Evolutionary conservation across 306 rosid genomes (phyloP).

Genomic region (Senna tora): DNA sequence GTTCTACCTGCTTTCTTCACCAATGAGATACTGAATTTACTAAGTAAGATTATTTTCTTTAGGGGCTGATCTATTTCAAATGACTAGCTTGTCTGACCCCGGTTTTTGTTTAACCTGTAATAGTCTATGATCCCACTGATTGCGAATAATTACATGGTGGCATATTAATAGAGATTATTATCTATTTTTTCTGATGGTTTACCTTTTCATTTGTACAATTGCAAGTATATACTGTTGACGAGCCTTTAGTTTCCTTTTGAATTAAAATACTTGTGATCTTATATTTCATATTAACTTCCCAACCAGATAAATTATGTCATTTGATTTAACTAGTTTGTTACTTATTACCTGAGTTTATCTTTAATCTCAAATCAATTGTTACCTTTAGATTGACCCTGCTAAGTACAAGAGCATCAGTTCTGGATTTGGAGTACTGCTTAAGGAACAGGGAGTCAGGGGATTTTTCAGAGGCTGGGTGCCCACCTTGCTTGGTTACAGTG

Average conservation of each 20-base stretch:
- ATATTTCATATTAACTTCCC: background rate
- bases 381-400: slow-evolving; percentile 72
- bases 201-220: background rate
- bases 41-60: background rate
- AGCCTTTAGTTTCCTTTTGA: background rate
- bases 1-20: too few species aligned
- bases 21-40: slow-evolving; percentile 10
- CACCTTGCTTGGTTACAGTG: slow-evolving; percentile 84
- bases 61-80: background rate
- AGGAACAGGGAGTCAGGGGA: slow-evolving; percentile 85
- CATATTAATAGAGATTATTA: background rate
- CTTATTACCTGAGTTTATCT: background rate
- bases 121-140: background rate
- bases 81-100: background rate
- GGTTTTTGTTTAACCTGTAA: background rate
- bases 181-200: background rate
- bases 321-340: background rate
- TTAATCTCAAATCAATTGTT: background rate
- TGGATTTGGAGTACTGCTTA: slow-evolving; percentile 76
- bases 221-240: background rate
- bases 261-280: background rate
- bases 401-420: slow-evolving; percentile 77
- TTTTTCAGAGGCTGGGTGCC: slow-evolving; percentile 94
- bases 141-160: background rate
- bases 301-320: background rate